A percentile compares a stretch with the other conserved stretches of the same genome.
phyloP scores from a whole-genome alignment of 768 basidiomycete species.

The Psilocybe subaeruginosa region DNA sequence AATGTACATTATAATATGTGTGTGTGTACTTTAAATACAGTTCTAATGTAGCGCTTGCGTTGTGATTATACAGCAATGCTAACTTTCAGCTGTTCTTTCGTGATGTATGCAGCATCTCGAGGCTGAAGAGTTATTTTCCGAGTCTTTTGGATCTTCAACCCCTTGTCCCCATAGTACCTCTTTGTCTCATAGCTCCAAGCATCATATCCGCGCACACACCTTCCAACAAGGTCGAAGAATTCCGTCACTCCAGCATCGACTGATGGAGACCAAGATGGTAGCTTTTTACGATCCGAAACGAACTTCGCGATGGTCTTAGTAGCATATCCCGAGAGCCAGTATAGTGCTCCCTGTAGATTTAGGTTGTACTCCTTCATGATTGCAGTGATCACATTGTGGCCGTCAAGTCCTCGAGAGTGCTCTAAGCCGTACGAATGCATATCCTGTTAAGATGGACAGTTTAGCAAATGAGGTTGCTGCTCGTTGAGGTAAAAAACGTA shows the following conservation, averaged over 20 bases:
- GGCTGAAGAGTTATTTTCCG: slow-evolving; percentile 19
- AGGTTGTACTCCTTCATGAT: slow-evolving; percentile 48
- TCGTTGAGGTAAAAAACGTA: slow-evolving; percentile 12
- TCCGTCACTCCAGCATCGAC: slow-evolving; percentile 34
- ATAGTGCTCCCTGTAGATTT: slow-evolving; percentile 41
- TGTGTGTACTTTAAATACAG: too few relatives aligned
- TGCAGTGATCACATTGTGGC: slow-evolving; percentile 50
- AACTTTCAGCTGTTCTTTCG: slow-evolving; percentile 17
- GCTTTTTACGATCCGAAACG: slow-evolving; percentile 37
- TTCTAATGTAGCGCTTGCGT: too few relatives aligned
- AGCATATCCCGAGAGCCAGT: slow-evolving; percentile 37
- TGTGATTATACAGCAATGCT: background rate
- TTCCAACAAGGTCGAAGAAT: slow-evolving; percentile 50
- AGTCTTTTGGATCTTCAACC: slow-evolving; percentile 17
- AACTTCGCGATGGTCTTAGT: slow-evolving; percentile 38
- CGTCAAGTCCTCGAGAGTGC: slow-evolving; percentile 34
- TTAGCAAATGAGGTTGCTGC: too few relatives aligned
- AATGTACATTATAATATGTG: too few relatives aligned
- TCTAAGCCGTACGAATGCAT: slow-evolving; percentile 33
- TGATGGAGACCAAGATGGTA: slow-evolving; percentile 42
- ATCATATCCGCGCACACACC: slow-evolving; percentile 54
- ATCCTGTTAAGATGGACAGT: slow-evolving; percentile 18
- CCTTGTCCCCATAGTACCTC: slow-evolving; percentile 42
- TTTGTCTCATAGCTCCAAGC: slow-evolving; percentile 54
- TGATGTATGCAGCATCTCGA: slow-evolving; percentile 19